Percentiles rank a stretch among this genome's conserved stretches.
These are phyloP conservation scores for Hemisphaericaspora xylanilytica DNA, from an alignment of 1,139 yeast species.

Conservation along the genomic window DNA sequence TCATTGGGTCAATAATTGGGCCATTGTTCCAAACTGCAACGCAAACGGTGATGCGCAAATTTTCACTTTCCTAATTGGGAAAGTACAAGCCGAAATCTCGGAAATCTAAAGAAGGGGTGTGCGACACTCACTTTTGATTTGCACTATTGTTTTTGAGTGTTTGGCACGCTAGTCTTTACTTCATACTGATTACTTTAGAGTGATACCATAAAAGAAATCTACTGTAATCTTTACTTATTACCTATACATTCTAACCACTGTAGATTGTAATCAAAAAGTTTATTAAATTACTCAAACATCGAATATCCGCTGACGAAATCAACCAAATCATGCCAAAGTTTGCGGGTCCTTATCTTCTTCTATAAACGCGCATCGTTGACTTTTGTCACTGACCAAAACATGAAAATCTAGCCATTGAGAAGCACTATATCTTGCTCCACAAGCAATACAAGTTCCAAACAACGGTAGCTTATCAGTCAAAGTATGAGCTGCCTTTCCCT, in stretches of 20 bases:
- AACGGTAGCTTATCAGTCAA: slow-evolving; percentile 45
- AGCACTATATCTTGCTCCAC: slow-evolving; percentile 35
- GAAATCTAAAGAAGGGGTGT: too few species aligned
- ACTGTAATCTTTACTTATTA: too few species aligned
- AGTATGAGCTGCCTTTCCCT: slow-evolving; percentile 41
- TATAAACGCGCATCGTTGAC: slow-evolving; percentile 23
- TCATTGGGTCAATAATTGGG: neutral
- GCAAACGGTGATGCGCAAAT: slow-evolving; percentile 5
- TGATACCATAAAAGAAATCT: too few species aligned
- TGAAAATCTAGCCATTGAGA: slow-evolving; percentile 44
- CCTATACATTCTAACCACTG: too few species aligned
- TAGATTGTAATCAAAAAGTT: too few species aligned
- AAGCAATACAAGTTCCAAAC: slow-evolving; percentile 39
- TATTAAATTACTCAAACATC: too few species aligned
- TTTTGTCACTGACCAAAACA: slow-evolving; percentile 29
- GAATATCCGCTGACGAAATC: too few species aligned
- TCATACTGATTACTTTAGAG: too few species aligned
- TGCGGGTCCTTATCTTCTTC: slow-evolving; percentile 12
- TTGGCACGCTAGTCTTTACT: too few species aligned
- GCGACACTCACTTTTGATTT: too few species aligned
- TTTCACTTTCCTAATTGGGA: slow-evolving; percentile 4
- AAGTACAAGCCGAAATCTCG: slow-evolving; percentile 1
- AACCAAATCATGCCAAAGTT: neutral
- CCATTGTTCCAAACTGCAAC: neutral
- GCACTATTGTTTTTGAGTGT: too few species aligned